Conservation (phyloP, 768 basidiomycete species). For the Rhizopogon rudus region DNA sequence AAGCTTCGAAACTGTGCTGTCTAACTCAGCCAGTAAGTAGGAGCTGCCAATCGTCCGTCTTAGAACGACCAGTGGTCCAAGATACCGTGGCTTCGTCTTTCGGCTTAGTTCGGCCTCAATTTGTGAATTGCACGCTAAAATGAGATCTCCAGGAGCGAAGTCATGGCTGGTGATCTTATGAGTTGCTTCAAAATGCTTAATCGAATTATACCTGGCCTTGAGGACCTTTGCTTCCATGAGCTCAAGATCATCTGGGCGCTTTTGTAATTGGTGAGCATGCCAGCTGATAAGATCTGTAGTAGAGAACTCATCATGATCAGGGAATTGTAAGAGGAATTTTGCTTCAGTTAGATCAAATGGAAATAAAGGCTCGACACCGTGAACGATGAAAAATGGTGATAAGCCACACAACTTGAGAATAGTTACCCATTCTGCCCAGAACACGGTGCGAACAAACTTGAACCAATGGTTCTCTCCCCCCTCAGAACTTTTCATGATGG, state of each 20-base stretch:
- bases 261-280: not conserved
- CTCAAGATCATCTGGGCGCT: not conserved
- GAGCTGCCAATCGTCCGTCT: slow-evolving; percentile 12
- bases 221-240: not conserved
- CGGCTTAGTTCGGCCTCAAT: slow-evolving; percentile 7
- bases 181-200: not conserved
- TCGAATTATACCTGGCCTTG: not conserved
- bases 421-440: slow-evolving; percentile 31
- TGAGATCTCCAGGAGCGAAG: not conserved
- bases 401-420: not conserved
- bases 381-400: slow-evolving; percentile 4
- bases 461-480: slow-evolving; percentile 1
- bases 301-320: not conserved
- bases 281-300: not conserved
- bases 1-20: slow-evolving; percentile 10
- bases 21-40: slow-evolving; percentile 20
- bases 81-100: slow-evolving; percentile 17
- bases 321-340: slow-evolving; percentile 9
- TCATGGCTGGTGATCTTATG: not conserved
- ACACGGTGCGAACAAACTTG: slow-evolving; percentile 12
- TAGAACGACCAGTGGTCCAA: slow-evolving; percentile 20
- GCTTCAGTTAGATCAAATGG: slow-evolving; percentile 24
- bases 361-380: slow-evolving; percentile 26
- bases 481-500: slow-evolving; percentile 4
- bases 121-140: not conserved